Evolutionary conservation across 1,284 basidiomycete genomes (phyloP), one percentile per base, ranked within the genome.

Genomic region (Rhodotorula sp.): DNA sequence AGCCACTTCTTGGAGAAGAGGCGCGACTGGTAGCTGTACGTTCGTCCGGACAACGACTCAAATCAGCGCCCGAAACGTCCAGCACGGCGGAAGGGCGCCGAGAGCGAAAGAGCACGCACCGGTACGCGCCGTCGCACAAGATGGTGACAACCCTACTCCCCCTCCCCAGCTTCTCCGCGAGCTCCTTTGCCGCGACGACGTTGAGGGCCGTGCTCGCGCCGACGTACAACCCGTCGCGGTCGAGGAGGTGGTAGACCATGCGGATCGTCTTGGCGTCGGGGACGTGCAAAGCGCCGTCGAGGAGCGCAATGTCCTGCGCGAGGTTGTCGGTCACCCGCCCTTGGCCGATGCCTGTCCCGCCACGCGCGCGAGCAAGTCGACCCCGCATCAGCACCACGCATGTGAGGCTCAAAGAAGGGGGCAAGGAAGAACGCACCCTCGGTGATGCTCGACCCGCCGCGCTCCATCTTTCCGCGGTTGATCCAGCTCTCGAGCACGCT

Each of bases 171-270:
- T 89, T 89, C 79, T 89, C 85, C 1, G 93, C 96, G 64, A 99
- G 86, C 81, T 97, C 90, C 27, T 88, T 87, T 0, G 96, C 95
- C 21, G 96, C 93, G 49, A 93, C 94, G 34, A 98, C 93, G 81
- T 99, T 99, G 73, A 99, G 83, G 4, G 97, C 94, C 2, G 93
- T 91, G 74, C 91, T 95, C 3, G 95, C 95, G n/a, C 97, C 97
- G 61, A 99, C 84, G 83, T 99, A 99, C 50, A 99, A 80, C 1
- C 97, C 97, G 81, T 98, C 97, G 58, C 90, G 88, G 81, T 97
- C 91, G 55, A 99, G 85, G 50, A 98, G 84, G 67, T 93, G 88
- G 82, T 97, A 99, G 59, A 99, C 84, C 93, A 97, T 98, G 55
- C 85, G 85, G 79, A 99, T 93, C 41, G 91, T 90, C 80, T 96